Base-by-base conservation (phyloP, 1,284 basidiomycete genomes). In the Austroboletus niveus region DNA sequence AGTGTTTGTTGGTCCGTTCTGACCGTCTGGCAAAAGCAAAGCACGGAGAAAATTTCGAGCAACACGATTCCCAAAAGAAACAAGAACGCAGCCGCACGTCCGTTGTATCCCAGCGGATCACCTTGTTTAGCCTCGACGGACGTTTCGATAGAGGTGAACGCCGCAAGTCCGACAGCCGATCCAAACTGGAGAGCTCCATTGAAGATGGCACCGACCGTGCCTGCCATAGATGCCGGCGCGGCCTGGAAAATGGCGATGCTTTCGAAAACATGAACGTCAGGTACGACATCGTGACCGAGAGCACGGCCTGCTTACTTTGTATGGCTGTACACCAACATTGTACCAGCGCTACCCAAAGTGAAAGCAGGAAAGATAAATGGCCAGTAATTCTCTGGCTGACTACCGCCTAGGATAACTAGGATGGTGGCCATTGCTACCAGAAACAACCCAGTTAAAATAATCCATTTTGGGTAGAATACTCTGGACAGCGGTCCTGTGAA, bases 161-260 rank as follows among this genome's bases (percentile, higher is more conserved):
- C 73, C 7, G 81, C 74, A 42, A 76, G 65, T 14, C 76, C 77
- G 22, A 77, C 64, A 2, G 80, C 81, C 5, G 72, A 72, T 22
- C 81, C 80, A 46, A 79, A 68, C 61, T 83, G 78, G 0, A 81
- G 71, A 10, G 77, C 77, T 22, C 73, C 71, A 52, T 79, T 79
- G 68, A 81, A 80, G 31, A 82, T 75, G 2, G 81, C 81, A 15
- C 79, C 79, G 3, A 80, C 75, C 1, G 75, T 77, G 39, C 81
- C 81, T 1, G 79, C 72, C 64, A 78, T 75, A 15, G 70, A 66
- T 4, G 76, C 51, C 2, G 80, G 80, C 3, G 72, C 71, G 15
- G 69, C 70, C 41, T 70, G 72, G 65, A 82, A 76, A 40, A 82
- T 73, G 11, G 79, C 78, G 51, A 83, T 78, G 57, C 77, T 81